phyloP scores from a whole-genome alignment of 1,284 basidiomycete species.

The Malassezia pachydermatis region DNA sequence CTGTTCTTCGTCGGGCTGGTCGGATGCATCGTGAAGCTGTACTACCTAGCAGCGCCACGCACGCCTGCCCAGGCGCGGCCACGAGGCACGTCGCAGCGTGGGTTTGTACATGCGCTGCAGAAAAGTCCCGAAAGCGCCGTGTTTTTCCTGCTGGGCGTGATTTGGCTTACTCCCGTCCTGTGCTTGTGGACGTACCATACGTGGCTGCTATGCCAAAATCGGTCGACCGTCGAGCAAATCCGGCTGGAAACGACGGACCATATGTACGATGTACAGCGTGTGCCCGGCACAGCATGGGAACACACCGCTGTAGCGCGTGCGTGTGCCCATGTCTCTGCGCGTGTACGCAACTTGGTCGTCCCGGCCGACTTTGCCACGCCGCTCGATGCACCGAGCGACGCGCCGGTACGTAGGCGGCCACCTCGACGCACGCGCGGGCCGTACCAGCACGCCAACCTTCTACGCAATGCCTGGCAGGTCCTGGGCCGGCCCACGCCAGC shows the following conservation, averaged over 20 bases:
- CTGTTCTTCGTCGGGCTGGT: constrained; percentile 8
- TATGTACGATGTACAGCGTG: constrained; percentile 27
- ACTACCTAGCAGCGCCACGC: constrained; percentile 21
- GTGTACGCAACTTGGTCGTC: constrained; percentile 6
- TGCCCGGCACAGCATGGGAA: background rate
- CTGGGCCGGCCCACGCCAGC: constrained; percentile 7
- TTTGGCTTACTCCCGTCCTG: constrained; percentile 22
- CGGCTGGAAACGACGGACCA: constrained; percentile 31
- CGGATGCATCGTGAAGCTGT: constrained; percentile 20
- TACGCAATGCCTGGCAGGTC: constrained; percentile 3
- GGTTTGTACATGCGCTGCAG: constrained; percentile 27
- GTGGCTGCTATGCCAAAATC: constrained; percentile 32
- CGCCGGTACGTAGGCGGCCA: background rate
- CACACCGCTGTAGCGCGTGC: background rate
- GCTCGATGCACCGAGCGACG: background rate
- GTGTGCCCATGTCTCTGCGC: background rate
- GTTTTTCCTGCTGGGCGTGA: constrained; percentile 29
- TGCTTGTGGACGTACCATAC: constrained; percentile 38
- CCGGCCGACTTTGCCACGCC: constrained; percentile 8
- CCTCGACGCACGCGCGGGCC: constrained; percentile 3
- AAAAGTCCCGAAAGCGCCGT: constrained; percentile 31
- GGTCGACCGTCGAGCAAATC: constrained; percentile 46
- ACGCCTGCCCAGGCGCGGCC: background rate
- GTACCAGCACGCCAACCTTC: background rate
- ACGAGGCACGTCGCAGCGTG: constrained; percentile 16